Conservation (phyloP, 148 eudicot genomes). For the Rheum nobile region DNA sequence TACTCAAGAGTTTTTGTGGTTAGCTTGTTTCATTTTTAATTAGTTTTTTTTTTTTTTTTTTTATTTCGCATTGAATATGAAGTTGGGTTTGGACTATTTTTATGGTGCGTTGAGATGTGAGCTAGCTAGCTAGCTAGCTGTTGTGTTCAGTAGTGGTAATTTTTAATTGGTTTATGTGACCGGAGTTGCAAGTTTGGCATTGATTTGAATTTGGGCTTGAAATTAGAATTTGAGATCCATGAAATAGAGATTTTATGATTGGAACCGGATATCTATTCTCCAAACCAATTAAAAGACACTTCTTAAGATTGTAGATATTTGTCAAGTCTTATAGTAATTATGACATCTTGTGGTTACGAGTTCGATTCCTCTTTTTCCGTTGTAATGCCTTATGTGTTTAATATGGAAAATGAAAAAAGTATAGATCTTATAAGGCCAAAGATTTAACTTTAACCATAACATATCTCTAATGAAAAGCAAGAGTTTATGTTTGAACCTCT, state of each 20-base stretch:
- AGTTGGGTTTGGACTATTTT: not conserved
- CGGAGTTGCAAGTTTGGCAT: not conserved
- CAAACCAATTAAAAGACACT: too few relatives aligned
- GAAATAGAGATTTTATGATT: too few relatives aligned
- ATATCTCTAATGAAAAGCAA: not conserved
- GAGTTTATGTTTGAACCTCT: too few relatives aligned
- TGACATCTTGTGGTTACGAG: too few relatives aligned
- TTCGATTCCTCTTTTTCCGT: too few relatives aligned
- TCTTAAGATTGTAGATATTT: too few relatives aligned
- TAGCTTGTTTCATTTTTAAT: not conserved
- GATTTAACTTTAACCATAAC: not conserved
- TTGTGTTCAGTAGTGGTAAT: not conserved
- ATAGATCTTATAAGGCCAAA: not conserved
- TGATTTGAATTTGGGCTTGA: too few relatives aligned
- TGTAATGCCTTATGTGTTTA: too few relatives aligned
- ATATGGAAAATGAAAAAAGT: too few relatives aligned
- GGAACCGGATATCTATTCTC: too few relatives aligned
- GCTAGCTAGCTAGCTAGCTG: not conserved
- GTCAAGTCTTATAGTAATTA: too few relatives aligned
- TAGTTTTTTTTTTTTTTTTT: not conserved
- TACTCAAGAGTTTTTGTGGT: not conserved
- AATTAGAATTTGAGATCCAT: too few relatives aligned
- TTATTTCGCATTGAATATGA: not conserved
- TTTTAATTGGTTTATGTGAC: not conserved
- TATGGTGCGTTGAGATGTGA: constrained; percentile 1